Conservation (phyloP, 23 red algal species). For the Agarophyton chilense region DNA sequence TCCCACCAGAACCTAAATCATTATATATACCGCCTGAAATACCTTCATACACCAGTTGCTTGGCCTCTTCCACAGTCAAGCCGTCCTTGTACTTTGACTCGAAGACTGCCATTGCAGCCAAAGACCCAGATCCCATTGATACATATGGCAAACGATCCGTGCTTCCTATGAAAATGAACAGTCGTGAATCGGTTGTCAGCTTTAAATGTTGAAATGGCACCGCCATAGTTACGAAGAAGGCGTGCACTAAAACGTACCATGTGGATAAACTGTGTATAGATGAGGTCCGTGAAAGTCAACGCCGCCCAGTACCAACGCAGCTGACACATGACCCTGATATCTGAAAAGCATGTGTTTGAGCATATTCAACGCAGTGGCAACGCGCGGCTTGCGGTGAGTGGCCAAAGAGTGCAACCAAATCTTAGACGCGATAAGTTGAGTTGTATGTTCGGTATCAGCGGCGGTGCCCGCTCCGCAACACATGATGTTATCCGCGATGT, state of each 20-base stretch:
- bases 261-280: slow-evolving; percentile 99
- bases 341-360: slow-evolving; percentile 96
- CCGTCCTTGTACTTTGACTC: slow-evolving; percentile 90
- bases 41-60: slow-evolving; percentile 90
- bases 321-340: slow-evolving; percentile 96
- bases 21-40: slow-evolving; percentile 97
- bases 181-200: not conserved
- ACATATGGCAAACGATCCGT: slow-evolving; percentile 96
- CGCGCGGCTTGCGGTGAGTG: slow-evolving; percentile 77
- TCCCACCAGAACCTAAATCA: slow-evolving; percentile 96
- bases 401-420: slow-evolving; percentile 88
- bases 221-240: not conserved
- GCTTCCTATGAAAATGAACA: slow-evolving; percentile 22
- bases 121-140: slow-evolving; percentile 94
- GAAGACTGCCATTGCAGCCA: slow-evolving; percentile 99
- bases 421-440: slow-evolving; percentile 86
- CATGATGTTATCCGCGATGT: slow-evolving; percentile 98
- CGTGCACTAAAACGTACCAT: slow-evolving; percentile 31
- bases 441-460: slow-evolving; percentile 96
- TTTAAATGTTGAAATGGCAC: not conserved
- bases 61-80: slow-evolving; percentile 87
- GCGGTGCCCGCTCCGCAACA: slow-evolving; percentile 98
- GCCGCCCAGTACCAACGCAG: slow-evolving; percentile 95
- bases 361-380: slow-evolving; percentile 86
- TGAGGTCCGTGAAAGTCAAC: slow-evolving; percentile 95